phyloP scores from a whole-genome alignment of 2,329 filamentous ascomycete species.

The Diaporthe sp. region DNA sequence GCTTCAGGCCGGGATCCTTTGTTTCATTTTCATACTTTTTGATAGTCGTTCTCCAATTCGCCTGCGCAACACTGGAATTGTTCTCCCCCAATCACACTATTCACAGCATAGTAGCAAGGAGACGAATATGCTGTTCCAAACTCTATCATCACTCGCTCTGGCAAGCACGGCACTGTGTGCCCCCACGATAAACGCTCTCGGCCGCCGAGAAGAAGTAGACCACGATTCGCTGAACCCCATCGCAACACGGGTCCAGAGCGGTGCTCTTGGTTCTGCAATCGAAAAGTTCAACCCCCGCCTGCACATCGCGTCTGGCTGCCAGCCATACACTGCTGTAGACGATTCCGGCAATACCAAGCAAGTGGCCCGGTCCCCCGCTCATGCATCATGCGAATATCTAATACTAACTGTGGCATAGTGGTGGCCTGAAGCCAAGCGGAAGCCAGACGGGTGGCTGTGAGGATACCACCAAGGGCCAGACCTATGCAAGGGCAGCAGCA shows the following conservation, averaged over 20 bases:
- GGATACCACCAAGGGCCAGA: conserved; percentile 49
- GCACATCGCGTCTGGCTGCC: conserved; percentile 45
- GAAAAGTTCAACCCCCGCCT: conserved; percentile 41
- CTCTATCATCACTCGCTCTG: conserved; percentile 1
- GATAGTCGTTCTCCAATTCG: background rate
- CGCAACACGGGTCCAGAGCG: conserved; percentile 41
- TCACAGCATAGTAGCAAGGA: background rate
- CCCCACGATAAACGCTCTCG: background rate
- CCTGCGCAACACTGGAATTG: background rate
- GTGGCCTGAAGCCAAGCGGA: conserved; percentile 50
- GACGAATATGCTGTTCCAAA: conserved; percentile 3
- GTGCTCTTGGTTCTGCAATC: conserved; percentile 39
- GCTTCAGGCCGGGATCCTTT: conserved; percentile 3
- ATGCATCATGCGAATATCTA: background rate
- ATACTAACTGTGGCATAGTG: conserved; percentile 41
- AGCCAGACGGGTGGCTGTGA: conserved; percentile 46
- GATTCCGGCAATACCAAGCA: conserved; percentile 38
- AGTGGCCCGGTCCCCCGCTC: background rate
- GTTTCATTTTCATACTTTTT: background rate
- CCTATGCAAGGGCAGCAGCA: conserved; percentile 50
- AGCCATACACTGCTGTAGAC: conserved; percentile 43
- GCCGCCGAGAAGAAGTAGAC: conserved; percentile 12
- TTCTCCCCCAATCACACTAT: background rate
- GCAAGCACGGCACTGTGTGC: conserved; percentile 22
- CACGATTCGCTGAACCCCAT: conserved; percentile 29